phyloP scores from a whole-genome alignment of 805 yeast genomes.

The Hanseniaspora vineae region DNA sequence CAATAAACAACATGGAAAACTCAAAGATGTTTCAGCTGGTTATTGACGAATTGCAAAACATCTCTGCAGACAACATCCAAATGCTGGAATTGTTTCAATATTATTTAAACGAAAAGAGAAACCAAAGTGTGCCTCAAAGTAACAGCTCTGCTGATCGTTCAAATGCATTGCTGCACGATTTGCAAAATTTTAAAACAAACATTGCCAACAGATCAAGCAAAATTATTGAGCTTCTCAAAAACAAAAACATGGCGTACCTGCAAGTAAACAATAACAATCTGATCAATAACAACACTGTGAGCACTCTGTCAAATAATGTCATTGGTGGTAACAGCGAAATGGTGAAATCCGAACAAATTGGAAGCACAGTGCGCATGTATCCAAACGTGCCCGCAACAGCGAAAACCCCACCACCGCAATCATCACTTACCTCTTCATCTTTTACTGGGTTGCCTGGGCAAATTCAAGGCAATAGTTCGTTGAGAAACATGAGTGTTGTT shows the following conservation, averaged over 20 bases:
- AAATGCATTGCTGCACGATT: background rate
- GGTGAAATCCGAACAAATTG: too few species aligned
- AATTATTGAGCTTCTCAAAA: conserved; percentile 8
- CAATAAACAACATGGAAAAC: background rate
- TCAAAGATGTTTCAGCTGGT: background rate
- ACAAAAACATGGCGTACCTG: conserved; percentile 11
- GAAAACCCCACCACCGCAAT: background rate
- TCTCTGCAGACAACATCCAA: background rate
- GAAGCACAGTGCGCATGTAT: too few species aligned
- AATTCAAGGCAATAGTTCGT: too few species aligned
- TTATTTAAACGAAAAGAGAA: background rate
- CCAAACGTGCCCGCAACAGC: background rate
- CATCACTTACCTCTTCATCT: background rate
- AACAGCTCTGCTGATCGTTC: too few species aligned
- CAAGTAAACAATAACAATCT: conserved; percentile 11
- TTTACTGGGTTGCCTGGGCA: too few species aligned
- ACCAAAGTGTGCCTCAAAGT: background rate
- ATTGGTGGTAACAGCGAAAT: too few species aligned
- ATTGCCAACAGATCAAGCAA: conserved; percentile 1
- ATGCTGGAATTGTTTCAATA: background rate
- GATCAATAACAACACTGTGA: background rate
- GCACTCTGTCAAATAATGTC: background rate
- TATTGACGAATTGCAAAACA: background rate
- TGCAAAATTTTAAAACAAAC: conserved; percentile 2
- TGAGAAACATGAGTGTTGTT: too few species aligned